These are phyloP conservation scores for Stellera chamaejasme DNA, from an alignment of 345 rosid species.

Conservation along the genomic window DNA sequence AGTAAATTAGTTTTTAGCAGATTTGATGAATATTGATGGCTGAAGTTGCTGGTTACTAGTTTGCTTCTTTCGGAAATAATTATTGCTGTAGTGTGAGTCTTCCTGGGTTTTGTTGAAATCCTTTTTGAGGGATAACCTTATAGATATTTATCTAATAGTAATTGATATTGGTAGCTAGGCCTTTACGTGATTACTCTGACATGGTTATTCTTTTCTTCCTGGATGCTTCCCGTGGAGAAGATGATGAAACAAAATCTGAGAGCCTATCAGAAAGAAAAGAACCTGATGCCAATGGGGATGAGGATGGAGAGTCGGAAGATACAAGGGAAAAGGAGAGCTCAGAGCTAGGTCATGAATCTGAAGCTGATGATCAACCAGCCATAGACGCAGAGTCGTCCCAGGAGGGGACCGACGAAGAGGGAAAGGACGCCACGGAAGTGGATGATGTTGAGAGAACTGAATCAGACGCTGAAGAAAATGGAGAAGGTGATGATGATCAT, in stretches of 20 bases:
- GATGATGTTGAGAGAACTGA: constrained; percentile 14
- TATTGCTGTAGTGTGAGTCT: no score
- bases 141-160: not conserved
- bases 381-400: constrained; percentile 17
- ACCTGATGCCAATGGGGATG: constrained; percentile 29
- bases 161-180: not conserved
- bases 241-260: constrained; percentile 25
- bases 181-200: not conserved
- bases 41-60: no score
- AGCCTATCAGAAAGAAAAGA: constrained; percentile 22
- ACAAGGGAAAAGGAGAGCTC: constrained; percentile 26
- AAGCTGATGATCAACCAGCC: constrained; percentile 29
- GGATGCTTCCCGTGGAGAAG: constrained; percentile 39
- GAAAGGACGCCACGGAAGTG: constrained; percentile 29
- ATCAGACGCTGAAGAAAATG: constrained; percentile 3
- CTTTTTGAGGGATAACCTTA: not conserved
- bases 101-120: not conserved
- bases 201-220: constrained; percentile 3
- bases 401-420: constrained; percentile 28
- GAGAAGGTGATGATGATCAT: constrained; percentile 16
- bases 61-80: no score
- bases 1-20: not conserved
- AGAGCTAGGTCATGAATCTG: constrained; percentile 29
- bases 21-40: no score
- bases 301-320: constrained; percentile 28